Evolutionary conservation across 2,329 filamentous ascomycete genomes (phyloP).

Genomic region (Onygena corvina): DNA sequence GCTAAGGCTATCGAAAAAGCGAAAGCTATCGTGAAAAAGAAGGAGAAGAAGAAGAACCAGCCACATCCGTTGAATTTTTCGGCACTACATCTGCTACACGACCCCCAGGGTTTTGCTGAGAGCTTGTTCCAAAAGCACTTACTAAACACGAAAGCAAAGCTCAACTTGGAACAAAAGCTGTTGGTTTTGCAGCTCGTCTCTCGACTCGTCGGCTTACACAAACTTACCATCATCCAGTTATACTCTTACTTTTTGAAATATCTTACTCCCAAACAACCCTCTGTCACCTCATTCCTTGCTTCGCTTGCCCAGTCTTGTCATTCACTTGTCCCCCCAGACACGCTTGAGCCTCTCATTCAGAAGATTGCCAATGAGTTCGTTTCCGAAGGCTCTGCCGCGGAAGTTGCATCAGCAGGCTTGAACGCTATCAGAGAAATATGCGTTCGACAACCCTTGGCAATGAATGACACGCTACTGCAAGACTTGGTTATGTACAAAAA

Average conservation of each 20-base stretch:
- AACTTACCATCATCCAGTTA: slow-evolving; percentile 74
- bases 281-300: slow-evolving; percentile 84
- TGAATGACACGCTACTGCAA: slow-evolving; percentile 89
- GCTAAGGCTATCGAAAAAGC: slow-evolving; percentile 68
- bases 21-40: slow-evolving; percentile 65
- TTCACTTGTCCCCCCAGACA: slow-evolving; percentile 81
- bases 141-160: slow-evolving; percentile 70
- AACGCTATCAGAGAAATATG: slow-evolving; percentile 94
- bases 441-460: slow-evolving; percentile 82
- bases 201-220: slow-evolving; percentile 80
- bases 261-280: slow-evolving; percentile 75
- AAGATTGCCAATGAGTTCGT: slow-evolving; percentile 99
- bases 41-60: slow-evolving; percentile 76
- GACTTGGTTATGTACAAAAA: slow-evolving; percentile 92
- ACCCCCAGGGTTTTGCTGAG: slow-evolving; percentile 89
- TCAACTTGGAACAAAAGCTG: slow-evolving; percentile 79
- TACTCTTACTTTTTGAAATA: slow-evolving; percentile 97
- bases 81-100: slow-evolving; percentile 81
- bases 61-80: slow-evolving; percentile 91
- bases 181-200: slow-evolving; percentile 85
- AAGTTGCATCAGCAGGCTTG: slow-evolving; percentile 82
- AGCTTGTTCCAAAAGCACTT: slow-evolving; percentile 81
- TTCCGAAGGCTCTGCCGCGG: slow-evolving; percentile 78
- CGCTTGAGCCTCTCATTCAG: slow-evolving; percentile 74
- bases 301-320: slow-evolving; percentile 87